Percentiles rank a stretch among this genome's conserved stretches.
phyloP scores from a whole-genome alignment of 163 green algal genomes.

The Chlamydomonas reinhardtii region DNA sequence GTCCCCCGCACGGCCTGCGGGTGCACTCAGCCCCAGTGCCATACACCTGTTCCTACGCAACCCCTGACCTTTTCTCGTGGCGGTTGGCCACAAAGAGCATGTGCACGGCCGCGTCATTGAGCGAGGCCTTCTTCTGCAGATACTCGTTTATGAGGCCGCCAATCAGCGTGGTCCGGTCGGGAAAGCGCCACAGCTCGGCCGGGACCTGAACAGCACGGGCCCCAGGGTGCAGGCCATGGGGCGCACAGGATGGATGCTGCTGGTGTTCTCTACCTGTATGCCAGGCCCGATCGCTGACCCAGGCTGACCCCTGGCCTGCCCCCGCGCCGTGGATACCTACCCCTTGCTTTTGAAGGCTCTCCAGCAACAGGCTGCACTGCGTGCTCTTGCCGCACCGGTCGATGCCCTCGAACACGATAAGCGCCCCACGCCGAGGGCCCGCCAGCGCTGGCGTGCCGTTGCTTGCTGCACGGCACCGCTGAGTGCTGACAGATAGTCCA shows the following conservation, averaged over 20 bases:
- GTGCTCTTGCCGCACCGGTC: slow-evolving; percentile 97
- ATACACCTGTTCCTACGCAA: too few relatives aligned
- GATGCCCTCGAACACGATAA: slow-evolving; percentile 97
- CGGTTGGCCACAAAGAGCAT: slow-evolving; percentile 97
- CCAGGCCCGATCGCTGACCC: too few relatives aligned
- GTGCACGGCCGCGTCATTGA: slow-evolving; percentile 89
- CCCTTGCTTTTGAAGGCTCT: slow-evolving; percentile 65
- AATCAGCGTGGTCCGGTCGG: slow-evolving; percentile 90
- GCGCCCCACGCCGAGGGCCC: slow-evolving; percentile 76
- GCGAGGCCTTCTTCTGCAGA: slow-evolving; percentile 76
- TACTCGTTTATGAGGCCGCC: slow-evolving; percentile 94
- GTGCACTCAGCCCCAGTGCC: too few relatives aligned
- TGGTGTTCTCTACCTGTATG: too few relatives aligned
- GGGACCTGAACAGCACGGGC: slow-evolving; percentile 67
- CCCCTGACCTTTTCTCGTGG: slow-evolving; percentile 83
- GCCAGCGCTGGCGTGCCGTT: too few relatives aligned
- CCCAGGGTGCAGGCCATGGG: too few relatives aligned
- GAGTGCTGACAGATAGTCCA: too few relatives aligned
- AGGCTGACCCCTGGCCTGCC: too few relatives aligned
- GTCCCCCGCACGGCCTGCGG: too few relatives aligned
- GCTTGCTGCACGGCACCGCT: too few relatives aligned
- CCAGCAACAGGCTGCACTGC: slow-evolving; percentile 85
- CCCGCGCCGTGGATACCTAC: slow-evolving; percentile 6
- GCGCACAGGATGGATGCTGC: too few relatives aligned
- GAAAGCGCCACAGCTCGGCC: slow-evolving; percentile 92